phyloP scores from a whole-genome alignment of 2,329 filamentous ascomycete genomes.

The Ascochyta koolunga region DNA sequence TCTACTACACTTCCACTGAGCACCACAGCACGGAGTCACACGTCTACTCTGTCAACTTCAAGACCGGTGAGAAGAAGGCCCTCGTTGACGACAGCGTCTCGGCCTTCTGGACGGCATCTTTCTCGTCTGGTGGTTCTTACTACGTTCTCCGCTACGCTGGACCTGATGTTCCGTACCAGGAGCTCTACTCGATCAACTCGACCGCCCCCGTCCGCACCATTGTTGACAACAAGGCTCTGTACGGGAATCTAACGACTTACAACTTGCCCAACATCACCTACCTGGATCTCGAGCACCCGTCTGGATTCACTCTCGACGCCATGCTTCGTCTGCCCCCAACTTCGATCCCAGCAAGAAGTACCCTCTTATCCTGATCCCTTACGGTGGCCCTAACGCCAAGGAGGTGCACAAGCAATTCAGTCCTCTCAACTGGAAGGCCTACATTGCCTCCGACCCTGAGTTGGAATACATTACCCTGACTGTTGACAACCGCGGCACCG shows the following conservation, averaged over 20 bases:
- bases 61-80: slow-evolving; percentile 59
- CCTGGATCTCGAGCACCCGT: slow-evolving; percentile 66
- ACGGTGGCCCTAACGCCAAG: slow-evolving; percentile 71
- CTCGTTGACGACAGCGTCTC: slow-evolving; percentile 66
- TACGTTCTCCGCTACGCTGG: slow-evolving; percentile 70
- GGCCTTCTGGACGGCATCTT: slow-evolving; percentile 68
- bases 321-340: slow-evolving; percentile 70
- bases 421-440: slow-evolving; percentile 64
- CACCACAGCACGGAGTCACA: slow-evolving; percentile 71
- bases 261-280: slow-evolving; percentile 69
- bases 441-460: slow-evolving; percentile 70
- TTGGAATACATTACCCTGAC: slow-evolving; percentile 71
- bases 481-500: slow-evolving; percentile 72
- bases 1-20: slow-evolving; percentile 71
- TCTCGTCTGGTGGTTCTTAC: slow-evolving; percentile 67
- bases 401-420: slow-evolving; percentile 64
- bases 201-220: slow-evolving; percentile 64
- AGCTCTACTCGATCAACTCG: slow-evolving; percentile 65
- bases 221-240: slow-evolving; percentile 64
- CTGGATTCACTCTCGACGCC: slow-evolving; percentile 67
- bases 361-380: slow-evolving; percentile 70
- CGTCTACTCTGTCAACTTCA: slow-evolving; percentile 69
- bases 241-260: slow-evolving; percentile 63
- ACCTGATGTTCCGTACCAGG: slow-evolving; percentile 72
- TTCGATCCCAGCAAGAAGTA: slow-evolving; percentile 69